Evolutionary conservation across 805 yeast genomes (phyloP).

Genomic region (Hanseniaspora clermontiae): DNA sequence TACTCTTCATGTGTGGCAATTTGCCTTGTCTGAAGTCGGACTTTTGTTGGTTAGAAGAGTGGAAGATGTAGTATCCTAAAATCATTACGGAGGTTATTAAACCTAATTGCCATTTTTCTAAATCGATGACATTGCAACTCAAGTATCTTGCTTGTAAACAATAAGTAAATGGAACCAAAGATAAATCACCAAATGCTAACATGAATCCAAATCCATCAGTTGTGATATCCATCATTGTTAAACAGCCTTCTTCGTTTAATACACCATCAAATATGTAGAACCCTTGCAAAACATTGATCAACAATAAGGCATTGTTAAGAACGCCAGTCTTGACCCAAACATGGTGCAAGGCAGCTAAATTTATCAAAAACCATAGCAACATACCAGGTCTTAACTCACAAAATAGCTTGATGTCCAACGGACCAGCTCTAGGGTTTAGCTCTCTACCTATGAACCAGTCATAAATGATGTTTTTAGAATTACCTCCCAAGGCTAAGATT

Average conservation of each 20-base stretch:
- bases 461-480: conserved; percentile 58
- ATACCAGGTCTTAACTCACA: conserved; percentile 94
- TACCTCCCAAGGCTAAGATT: conserved; percentile 76
- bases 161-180: conserved; percentile 86
- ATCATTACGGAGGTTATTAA: conserved; percentile 38
- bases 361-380: conserved; percentile 69
- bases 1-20: conserved; percentile 52
- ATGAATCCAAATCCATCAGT: conserved; percentile 96
- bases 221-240: conserved; percentile 90
- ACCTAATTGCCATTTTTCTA: conserved; percentile 33
- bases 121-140: conserved; percentile 45
- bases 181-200: conserved; percentile 88
- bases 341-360: conserved; percentile 67
- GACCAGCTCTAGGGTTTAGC: conserved; percentile 77
- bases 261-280: conserved; percentile 87
- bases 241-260: conserved; percentile 73
- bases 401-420: conserved; percentile 77
- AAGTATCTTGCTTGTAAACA: conserved; percentile 75
- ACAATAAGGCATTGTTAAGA: conserved; percentile 56
- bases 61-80: conserved; percentile 70
- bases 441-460: conserved; percentile 98
- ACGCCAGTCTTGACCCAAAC: conserved; percentile 52
- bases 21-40: conserved; percentile 70
- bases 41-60: conserved; percentile 73
- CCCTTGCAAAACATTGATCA: conserved; percentile 59